Evolutionary conservation across 345 rosid genomes (phyloP), one percentile per base, ranked within the genome.

Genomic region (Bruguiera gymnorhiza): DNA sequence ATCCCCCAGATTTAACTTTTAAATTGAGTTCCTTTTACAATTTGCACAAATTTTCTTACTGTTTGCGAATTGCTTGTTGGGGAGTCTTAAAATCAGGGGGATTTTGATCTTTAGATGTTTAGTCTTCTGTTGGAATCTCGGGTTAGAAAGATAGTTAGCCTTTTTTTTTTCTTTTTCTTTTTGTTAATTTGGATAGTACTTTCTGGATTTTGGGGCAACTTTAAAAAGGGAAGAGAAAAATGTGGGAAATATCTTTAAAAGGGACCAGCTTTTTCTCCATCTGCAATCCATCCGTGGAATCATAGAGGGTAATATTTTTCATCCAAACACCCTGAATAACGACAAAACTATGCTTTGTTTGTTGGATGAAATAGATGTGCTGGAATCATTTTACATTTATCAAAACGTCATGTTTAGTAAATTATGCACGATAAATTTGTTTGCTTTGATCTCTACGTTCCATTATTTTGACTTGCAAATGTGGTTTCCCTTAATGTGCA

Each of bases 401-500:
- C 8, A 8, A 68, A 15, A 30, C 48, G 11, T 56, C 51, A 48
- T 48, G 36, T 23, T 43, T 43, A 43, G 50, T 43, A 43, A 55
- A 56, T 56, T 15, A 27, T 21, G 30, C 23, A 15, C 30, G 18
- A 31, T 6, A 43, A 46, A 30, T 48, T 46, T 43, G 27, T 21
- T 26, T 39, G 24, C 30, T 2, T 65, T 32, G 26, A 34, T 61
- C 3, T 20, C 19, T 73, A 63, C 3, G n/a, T 58, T 51, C 37
- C 68, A 29, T 70, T 16, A 52, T 61, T 70, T 79, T 60, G 54
- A 19, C 39, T 57, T 20, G 3, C 18, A 43, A 13, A 16, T 30
- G 36, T n/a, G 60, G 26, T 48, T 57, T 26, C 8, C 60, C 67
- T 63, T 70, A 11, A 60, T 19, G 29, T 79, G 72, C 91, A 94